phyloP scores from a whole-genome alignment of 164 flowering plant genomes.

The Paratinospora sagittata region DNA sequence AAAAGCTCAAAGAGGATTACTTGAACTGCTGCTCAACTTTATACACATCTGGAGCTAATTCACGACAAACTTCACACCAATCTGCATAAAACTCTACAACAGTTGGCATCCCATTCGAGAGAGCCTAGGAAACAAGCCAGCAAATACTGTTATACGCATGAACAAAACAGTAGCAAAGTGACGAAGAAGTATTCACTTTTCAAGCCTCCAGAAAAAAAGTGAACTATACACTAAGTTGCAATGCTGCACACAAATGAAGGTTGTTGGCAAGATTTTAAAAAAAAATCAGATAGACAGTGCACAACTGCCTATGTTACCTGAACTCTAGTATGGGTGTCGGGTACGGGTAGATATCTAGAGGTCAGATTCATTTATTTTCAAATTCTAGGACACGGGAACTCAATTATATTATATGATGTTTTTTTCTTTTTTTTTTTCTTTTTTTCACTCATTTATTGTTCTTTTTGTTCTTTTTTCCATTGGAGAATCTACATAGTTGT shows the following conservation, averaged over 20 bases:
- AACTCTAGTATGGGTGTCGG: no score
- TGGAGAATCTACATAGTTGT: no score
- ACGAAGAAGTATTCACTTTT: neutral
- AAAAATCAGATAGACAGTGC: neutral
- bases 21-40: conserved; percentile 89
- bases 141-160: conserved; percentile 1
- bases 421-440: no score
- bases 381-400: no score
- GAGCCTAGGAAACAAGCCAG: conserved; percentile 46
- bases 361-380: no score
- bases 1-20: conserved; percentile 38
- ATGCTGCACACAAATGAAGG: neutral
- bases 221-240: no score
- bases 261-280: neutral
- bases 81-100: conserved; percentile 98
- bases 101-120: conserved; percentile 90
- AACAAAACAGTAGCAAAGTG: neutral
- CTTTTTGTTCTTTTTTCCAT: no score
- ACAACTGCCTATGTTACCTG: no score
- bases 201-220: no score
- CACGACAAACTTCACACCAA: conserved; percentile 98
- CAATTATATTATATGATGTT: no score
- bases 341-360: no score
- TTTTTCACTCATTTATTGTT: no score
- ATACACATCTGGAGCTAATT: conserved; percentile 91